A percentile compares a stretch with the other conserved stretches of the same genome.
Conservation (phyloP, 305 asterid genomes). For the Lippia alba region DNA sequence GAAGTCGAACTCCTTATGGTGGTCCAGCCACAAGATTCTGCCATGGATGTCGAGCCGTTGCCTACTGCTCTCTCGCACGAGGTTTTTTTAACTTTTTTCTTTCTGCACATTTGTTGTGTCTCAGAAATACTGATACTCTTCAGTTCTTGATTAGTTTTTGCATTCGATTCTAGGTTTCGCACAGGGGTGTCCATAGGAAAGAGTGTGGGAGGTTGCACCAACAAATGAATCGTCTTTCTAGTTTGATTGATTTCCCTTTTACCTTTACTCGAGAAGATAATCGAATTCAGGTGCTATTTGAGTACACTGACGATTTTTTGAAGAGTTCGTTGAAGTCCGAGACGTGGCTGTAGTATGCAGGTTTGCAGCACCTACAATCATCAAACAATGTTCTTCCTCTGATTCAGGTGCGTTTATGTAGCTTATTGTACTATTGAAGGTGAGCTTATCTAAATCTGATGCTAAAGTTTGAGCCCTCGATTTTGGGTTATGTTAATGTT, state of each 20-base stretch:
- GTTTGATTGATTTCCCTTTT: slow-evolving; percentile 74
- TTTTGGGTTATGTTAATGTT: slow-evolving; percentile 3
- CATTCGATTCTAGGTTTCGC: slow-evolving; percentile 59
- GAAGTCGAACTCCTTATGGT: slow-evolving; percentile 65
- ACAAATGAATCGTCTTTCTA: slow-evolving; percentile 63
- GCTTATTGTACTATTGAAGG: not conserved
- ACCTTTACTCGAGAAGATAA: slow-evolving; percentile 60
- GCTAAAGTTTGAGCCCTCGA: not conserved
- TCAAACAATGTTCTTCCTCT: slow-evolving; percentile 68
- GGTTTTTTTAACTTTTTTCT: slow-evolving; percentile 38
- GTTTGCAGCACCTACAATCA: slow-evolving; percentile 88
- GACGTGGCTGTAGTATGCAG: slow-evolving; percentile 98
- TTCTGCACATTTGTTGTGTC: not conserved
- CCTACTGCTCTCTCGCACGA: slow-evolving; percentile 91
- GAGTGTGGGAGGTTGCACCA: slow-evolving; percentile 71
- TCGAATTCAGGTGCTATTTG: slow-evolving; percentile 44
- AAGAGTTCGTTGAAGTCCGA: slow-evolving; percentile 84
- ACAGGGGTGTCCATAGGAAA: slow-evolving; percentile 66
- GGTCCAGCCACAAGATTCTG: slow-evolving; percentile 76
- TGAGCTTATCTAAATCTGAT: slow-evolving; percentile 52
- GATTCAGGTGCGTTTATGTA: slow-evolving; percentile 51
- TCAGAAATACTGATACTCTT: not conserved
- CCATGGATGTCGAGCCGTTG: slow-evolving; percentile 74
- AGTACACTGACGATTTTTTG: slow-evolving; percentile 75
- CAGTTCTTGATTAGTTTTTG: slow-evolving; percentile 14